A percentile compares a stretch with the other conserved stretches of the same genome.
Evolutionary conservation across 2,329 filamentous ascomycete genomes (phyloP).

Genomic region (Phoma herbarum): DNA sequence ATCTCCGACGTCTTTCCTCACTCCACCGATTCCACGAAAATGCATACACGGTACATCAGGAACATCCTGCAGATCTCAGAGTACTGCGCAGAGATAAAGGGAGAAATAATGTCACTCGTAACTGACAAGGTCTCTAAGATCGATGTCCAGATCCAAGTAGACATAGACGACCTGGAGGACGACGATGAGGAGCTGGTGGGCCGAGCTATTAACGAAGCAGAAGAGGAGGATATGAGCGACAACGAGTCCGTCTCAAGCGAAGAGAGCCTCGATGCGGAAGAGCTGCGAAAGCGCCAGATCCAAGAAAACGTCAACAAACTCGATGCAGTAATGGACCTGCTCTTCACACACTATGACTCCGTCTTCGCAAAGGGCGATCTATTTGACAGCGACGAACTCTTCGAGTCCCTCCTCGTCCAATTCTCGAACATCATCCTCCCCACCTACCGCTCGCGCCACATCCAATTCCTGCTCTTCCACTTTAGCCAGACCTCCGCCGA

Average conservation of each 20-base stretch:
- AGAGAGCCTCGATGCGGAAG: slow-evolving; percentile 64
- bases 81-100: slow-evolving; percentile 79
- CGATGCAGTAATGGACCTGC: slow-evolving; percentile 85
- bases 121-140: slow-evolving; percentile 90
- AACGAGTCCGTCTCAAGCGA: slow-evolving; percentile 76
- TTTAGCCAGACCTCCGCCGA: slow-evolving; percentile 84
- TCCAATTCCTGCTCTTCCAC: slow-evolving; percentile 95
- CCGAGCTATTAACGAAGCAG: slow-evolving; percentile 58
- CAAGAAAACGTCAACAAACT: slow-evolving; percentile 89
- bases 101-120: slow-evolving; percentile 83
- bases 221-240: slow-evolving; percentile 68
- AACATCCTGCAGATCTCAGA: slow-evolving; percentile 81
- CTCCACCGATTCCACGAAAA: slow-evolving; percentile 76
- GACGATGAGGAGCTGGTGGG: slow-evolving; percentile 78
- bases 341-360: slow-evolving; percentile 84
- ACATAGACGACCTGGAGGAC: slow-evolving; percentile 92
- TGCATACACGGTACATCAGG: slow-evolving; percentile 87
- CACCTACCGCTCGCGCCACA: slow-evolving; percentile 89
- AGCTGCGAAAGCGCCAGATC: slow-evolving; percentile 71
- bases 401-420: slow-evolving; percentile 82
- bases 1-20: slow-evolving; percentile 77
- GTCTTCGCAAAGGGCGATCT: slow-evolving; percentile 72
- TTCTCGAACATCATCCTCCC: slow-evolving; percentile 90
- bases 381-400: slow-evolving; percentile 74
- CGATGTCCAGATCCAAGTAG: slow-evolving; percentile 93